Evolutionary conservation across 73 alveolate species (phyloP).

Genomic region (Durusdinium trenchii): DNA sequence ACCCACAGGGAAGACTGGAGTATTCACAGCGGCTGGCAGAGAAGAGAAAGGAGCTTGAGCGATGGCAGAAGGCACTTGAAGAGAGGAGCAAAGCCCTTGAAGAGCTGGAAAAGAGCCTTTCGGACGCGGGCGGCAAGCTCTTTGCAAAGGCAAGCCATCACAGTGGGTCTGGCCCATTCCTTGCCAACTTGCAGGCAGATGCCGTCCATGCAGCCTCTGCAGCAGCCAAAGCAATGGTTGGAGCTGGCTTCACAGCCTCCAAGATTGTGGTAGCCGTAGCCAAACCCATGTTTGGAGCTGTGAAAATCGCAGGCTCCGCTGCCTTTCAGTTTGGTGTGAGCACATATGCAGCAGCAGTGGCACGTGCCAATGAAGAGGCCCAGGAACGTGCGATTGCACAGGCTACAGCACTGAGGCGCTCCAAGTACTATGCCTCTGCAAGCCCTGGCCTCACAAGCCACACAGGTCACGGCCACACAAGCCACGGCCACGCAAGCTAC

Average conservation of each 20-base stretch:
- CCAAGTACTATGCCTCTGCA: constrained; percentile 29
- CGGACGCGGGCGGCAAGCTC: neutral
- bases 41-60: constrained; percentile 44
- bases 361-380: constrained; percentile 27
- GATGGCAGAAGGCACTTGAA: constrained; percentile 70
- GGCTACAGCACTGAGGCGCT: constrained; percentile 67
- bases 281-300: constrained; percentile 44
- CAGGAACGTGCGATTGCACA: constrained; percentile 36
- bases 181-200: neutral
- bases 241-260: constrained; percentile 60
- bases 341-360: constrained; percentile 23
- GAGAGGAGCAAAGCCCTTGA: constrained; percentile 28
- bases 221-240: constrained; percentile 21
- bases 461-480: too few relatives aligned
- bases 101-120: constrained; percentile 13
- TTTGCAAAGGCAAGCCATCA: neutral
- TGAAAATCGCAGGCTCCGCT: constrained; percentile 34
- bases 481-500: neutral
- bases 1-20: constrained; percentile 54
- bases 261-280: constrained; percentile 34
- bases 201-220: neutral
- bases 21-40: constrained; percentile 61
- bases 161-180: neutral
- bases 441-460: neutral
- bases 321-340: constrained; percentile 26